A percentile compares a stretch with the other conserved stretches of the same genome.
Conservation (phyloP, 345 rosid species). For the Turnera subulata region DNA sequence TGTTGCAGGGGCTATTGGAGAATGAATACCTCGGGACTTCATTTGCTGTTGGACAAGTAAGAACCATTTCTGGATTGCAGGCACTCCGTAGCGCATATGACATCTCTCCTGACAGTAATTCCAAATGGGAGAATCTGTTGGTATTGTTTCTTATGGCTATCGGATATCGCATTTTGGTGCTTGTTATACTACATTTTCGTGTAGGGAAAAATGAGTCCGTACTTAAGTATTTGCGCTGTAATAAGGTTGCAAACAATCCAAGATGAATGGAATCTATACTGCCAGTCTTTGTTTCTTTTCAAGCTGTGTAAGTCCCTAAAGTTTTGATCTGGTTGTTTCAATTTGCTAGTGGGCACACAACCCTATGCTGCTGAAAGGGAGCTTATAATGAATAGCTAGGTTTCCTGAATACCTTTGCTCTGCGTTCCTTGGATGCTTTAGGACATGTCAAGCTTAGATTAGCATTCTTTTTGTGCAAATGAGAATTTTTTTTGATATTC, state of each 20-base stretch:
- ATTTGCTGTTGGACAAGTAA: slow-evolving; percentile 86
- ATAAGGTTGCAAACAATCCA: slow-evolving; percentile 34
- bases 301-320: not conserved
- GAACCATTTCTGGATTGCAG: slow-evolving; percentile 81
- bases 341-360: not conserved
- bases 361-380: too few species aligned
- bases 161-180: slow-evolving; percentile 64
- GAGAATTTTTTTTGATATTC: too few species aligned
- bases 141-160: slow-evolving; percentile 74
- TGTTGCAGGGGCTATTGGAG: slow-evolving; percentile 79
- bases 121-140: slow-evolving; percentile 89
- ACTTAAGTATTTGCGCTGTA: slow-evolving; percentile 30
- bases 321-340: not conserved
- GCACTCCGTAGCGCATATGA: slow-evolving; percentile 67
- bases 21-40: slow-evolving; percentile 83
- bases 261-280: slow-evolving; percentile 33
- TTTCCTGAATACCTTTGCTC: too few species aligned
- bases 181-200: slow-evolving; percentile 52
- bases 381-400: too few species aligned
- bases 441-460: too few species aligned
- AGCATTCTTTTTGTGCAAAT: too few species aligned
- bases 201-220: slow-evolving; percentile 26
- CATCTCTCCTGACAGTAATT: slow-evolving; percentile 60
- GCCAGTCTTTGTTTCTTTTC: not conserved
- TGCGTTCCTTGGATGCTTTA: too few species aligned